Base-by-base conservation (phyloP, 495 filamentous ascomycete species). In the Corynascus novoguineensis region DNA sequence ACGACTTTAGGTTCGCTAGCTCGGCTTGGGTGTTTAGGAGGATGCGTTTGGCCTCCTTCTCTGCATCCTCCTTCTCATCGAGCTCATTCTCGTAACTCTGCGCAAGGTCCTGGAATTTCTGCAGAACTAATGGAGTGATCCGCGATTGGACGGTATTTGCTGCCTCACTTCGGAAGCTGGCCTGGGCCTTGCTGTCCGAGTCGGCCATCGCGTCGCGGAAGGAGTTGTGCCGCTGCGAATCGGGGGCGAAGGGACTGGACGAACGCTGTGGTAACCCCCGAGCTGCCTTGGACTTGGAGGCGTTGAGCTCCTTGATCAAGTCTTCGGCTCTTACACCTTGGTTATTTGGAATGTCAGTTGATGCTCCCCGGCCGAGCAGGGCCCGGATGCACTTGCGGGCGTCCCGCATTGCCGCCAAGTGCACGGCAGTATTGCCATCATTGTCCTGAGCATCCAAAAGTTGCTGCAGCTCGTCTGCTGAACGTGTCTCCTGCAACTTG, bases 391-490 rank as follows among this genome's bases (percentile, higher is more conserved):
- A 89, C 73, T 84, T 96, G 57, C 78, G 80, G 38, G 83, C 90
- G 62, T 81, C 85, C 46, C 86, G 81, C 55, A 88, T 85, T 19
- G 92, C 89, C 8, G 90, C 92, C 27, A 97, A 85, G 52, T 93
- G 87, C 52, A 91, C 78, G 0, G 95, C 90, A 0, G 93, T 96
- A 65, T 97, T 91, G 25, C 91, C 92, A 37, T 87, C 82, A 15
- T 83, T 71, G 68, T 98, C 92, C 64, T 89, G 87, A 21, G 74
- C 76, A 62, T 97, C 79, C 41, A 96, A 65, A 21, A 87, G 78
- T 6, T 74, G 68, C 46, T 87, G 84, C 19, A 96, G 79, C 46
- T 89, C 84, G 53, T 85, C 81, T 17, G 81, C 78, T 10, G 82
- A 76, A 50, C 81, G 80, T 1, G 81, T 78, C 60, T 91, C 85